phyloP scores from a whole-genome alignment of 331 rosid genomes.

The Spiraea crenata region DNA sequence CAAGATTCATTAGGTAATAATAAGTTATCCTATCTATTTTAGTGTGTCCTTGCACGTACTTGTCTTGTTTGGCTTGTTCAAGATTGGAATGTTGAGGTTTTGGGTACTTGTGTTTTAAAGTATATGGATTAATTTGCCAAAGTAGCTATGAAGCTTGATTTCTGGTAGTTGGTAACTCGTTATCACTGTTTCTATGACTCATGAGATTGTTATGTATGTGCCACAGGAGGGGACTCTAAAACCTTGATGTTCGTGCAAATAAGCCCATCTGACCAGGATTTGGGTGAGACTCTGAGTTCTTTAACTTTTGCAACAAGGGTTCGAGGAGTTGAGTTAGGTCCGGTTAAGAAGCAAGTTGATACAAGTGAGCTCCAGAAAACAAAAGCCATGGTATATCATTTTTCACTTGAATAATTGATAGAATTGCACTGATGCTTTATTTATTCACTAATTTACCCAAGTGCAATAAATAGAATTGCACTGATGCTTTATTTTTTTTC shows the following conservation, averaged over 20 bases:
- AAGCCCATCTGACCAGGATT: slow-evolving; percentile 85
- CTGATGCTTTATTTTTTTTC: no score
- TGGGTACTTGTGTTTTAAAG: background rate
- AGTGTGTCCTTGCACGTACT: background rate
- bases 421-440: background rate
- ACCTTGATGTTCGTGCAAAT: slow-evolving; percentile 88
- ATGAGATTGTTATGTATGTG: slow-evolving; percentile 2
- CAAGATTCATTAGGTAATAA: slow-evolving; percentile 85
- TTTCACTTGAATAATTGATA: slow-evolving; percentile 5
- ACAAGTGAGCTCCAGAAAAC: slow-evolving; percentile 68
- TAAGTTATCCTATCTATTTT: slow-evolving; percentile 8
- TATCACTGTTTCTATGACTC: background rate
- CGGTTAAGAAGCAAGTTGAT: slow-evolving; percentile 78
- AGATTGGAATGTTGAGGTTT: slow-evolving; percentile 13
- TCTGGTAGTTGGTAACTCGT: slow-evolving; percentile 8
- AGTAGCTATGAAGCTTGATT: background rate
- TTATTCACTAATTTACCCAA: background rate
- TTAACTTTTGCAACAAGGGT: slow-evolving; percentile 84
- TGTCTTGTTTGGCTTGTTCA: slow-evolving; percentile 4
- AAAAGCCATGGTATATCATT: slow-evolving; percentile 48
- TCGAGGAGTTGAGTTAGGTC: slow-evolving; percentile 85
- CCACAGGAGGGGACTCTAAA: slow-evolving; percentile 83
- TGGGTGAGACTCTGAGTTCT: slow-evolving; percentile 82
- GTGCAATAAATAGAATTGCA: no score
- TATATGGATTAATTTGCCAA: background rate